These are phyloP conservation scores for Solanum chilense DNA, from an alignment of 257 asterid genomes.

Conservation along the genomic window DNA sequence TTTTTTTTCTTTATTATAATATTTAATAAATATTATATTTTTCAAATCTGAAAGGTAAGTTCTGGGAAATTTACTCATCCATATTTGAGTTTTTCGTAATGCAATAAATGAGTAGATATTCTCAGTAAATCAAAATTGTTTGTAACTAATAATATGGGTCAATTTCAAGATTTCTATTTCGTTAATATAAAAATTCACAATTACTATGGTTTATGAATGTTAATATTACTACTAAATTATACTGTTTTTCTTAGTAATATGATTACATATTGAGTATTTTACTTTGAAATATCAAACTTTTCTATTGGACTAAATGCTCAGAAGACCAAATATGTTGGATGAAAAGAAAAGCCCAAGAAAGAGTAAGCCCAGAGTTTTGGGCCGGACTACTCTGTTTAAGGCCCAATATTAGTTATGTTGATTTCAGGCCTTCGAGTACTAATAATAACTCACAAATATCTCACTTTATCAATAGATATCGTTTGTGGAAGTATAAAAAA, in stretches of 20 bases:
- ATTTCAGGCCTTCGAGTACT: background rate
- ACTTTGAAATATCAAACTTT: background rate
- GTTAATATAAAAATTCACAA: background rate
- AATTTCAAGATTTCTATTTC: background rate
- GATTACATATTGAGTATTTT: background rate
- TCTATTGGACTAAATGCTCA: background rate
- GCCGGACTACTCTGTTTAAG: background rate
- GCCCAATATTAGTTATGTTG: background rate
- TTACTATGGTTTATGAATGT: background rate
- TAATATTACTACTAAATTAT: background rate
- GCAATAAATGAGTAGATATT: background rate
- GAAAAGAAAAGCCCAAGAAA: background rate
- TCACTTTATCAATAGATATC: background rate
- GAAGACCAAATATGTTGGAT: background rate
- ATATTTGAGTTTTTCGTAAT: background rate
- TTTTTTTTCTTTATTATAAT: accelerated
- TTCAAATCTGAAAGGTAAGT: background rate
- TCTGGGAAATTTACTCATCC: background rate
- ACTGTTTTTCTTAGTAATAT: background rate
- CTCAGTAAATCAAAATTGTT: background rate
- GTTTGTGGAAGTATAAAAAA: background rate
- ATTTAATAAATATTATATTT: background rate
- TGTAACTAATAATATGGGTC: background rate
- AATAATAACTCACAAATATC: background rate
- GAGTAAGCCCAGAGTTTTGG: background rate